phyloP scores from a whole-genome alignment of 1,284 basidiomycete genomes.

The Leccinum variabile region DNA sequence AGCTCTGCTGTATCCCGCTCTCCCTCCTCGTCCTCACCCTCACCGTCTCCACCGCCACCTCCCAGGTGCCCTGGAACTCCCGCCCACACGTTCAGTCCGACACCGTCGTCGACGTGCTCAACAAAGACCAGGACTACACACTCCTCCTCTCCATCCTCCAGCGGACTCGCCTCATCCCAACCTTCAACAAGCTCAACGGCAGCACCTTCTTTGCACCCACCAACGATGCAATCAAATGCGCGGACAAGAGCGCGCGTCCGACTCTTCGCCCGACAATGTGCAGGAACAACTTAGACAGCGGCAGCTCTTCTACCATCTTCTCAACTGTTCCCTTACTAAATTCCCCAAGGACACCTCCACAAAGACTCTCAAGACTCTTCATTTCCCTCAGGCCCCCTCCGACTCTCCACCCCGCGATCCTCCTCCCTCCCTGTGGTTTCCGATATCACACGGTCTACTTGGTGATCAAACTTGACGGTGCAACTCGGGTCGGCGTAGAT shows the following conservation, averaged over 20 bases:
- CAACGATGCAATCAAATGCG: constrained; percentile 79
- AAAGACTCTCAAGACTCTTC: constrained; percentile 60
- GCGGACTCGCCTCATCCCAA: constrained; percentile 85
- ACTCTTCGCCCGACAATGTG: constrained; percentile 73
- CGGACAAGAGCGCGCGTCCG: constrained; percentile 38
- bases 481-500: constrained; percentile 68
- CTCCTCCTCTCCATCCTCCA: constrained; percentile 83
- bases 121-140: constrained; percentile 74
- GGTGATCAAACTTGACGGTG: constrained; percentile 60
- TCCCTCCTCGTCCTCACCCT: constrained; percentile 38
- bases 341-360: constrained; percentile 45
- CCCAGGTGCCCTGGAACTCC: constrained; percentile 36
- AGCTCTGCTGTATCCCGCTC: constrained; percentile 39
- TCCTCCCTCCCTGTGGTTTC: constrained; percentile 84
- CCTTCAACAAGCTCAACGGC: constrained; percentile 81
- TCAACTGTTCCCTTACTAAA: constrained; percentile 73
- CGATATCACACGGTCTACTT: constrained; percentile 77
- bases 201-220: constrained; percentile 94
- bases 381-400: constrained; percentile 61
- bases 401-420: constrained; percentile 62
- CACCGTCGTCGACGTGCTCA: constrained; percentile 76
- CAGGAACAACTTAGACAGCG: constrained; percentile 81
- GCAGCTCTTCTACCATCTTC: constrained; percentile 88
- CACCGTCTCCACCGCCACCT: constrained; percentile 27
- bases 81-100: constrained; percentile 36